Base-by-base conservation (phyloP, 345 rosid genomes). In the Eucalyptus coolabah region DNA sequence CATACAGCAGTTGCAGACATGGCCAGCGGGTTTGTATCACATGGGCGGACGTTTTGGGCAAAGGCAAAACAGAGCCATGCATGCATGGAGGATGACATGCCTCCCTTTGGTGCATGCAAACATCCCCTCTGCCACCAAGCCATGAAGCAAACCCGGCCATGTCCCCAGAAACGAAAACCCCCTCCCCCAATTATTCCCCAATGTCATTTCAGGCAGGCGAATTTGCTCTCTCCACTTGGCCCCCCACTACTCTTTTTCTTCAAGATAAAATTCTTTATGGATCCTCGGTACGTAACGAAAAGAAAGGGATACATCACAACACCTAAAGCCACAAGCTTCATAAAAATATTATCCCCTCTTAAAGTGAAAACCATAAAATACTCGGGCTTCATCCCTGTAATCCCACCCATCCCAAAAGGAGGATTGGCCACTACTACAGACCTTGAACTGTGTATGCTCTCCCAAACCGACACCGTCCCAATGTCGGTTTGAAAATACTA, bases 91-190 rank as follows among this genome's bases (percentile, higher is more conserved):
- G 87, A 92, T 91, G 90, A 93, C 94, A 91, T 92, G 91, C 89
- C 60, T 91, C 91, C 91, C 93, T 90, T 89, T 90, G 15, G 91
- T 91, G 92, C 92, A 89, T 90, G 92, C 91, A 88, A 53, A 91
- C 89, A 92, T 65, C 65, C 87, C 56, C 23, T 72, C 85, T 50
- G 86, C 67, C 56, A 32, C 88, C 87, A 83, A 86, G 63, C 6
- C 42, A 69, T 32, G 45, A 82, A 72, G 69, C 90, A 87, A 67
- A 67, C 53, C 7, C 86, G 8, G 32, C 50, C 23, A 88, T 86
- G 88, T 86, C 63, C 67, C 65, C 88, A 44, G n/a, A 87, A 12
- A 50, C 82, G 60, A 80, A 32, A 54, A 34, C 34, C 18, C 77
- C 19, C 77, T 15, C 42, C 60, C 51, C 90, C 59, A 50, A 87